Base-by-base conservation (phyloP, 805 yeast genomes). In the Yamadazyma phyllophila region DNA sequence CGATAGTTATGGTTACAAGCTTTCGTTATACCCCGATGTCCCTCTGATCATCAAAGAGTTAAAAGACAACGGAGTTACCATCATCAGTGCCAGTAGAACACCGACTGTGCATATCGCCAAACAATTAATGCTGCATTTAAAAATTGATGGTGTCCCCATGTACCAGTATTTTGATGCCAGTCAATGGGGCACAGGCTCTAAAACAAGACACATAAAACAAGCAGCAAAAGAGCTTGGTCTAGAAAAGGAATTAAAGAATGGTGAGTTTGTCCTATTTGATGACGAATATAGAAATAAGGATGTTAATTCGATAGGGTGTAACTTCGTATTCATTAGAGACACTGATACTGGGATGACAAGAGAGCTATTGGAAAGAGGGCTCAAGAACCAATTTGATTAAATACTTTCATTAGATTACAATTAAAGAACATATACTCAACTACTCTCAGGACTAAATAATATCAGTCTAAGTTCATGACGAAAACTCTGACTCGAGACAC, bases 201-300 rank as follows among this genome's bases (percentile, higher is more conserved):
- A 82, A 55, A 75, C 72, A 13, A 71, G 69, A 24, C 90, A 85
- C 57, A 80, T 87, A 32, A 56, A 59, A 13, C 61, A 62, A 41
- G 73, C 83, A 14, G 67, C 81, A 4, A 64, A 71, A 42, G 73
- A 71, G 10, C 64, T 83, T 14, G 73, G 73, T 11, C 63, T 80
- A 8, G 69, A 69, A 17, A 51, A 63, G 4, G 82, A 82, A 33
- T 74, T 87, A 67, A 43, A 48, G 14, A 43, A 53, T 7, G 72
- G 74, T 1, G 54, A 59, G 17, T 61, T 70, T 39, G 69, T 79
- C 14, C 55, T 86, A 45, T 89, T 80, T 56, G 96, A 89, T 59
- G 96, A 89, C 61, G 96, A 89, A 62, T 56, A 66, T 45, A 73
- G 96, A 51, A 89, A 89, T 58, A 74, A 66, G 49, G 96, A 89